Evolutionary conservation across 805 yeast species (phyloP).

Genomic region (Candida wancherniae): DNA sequence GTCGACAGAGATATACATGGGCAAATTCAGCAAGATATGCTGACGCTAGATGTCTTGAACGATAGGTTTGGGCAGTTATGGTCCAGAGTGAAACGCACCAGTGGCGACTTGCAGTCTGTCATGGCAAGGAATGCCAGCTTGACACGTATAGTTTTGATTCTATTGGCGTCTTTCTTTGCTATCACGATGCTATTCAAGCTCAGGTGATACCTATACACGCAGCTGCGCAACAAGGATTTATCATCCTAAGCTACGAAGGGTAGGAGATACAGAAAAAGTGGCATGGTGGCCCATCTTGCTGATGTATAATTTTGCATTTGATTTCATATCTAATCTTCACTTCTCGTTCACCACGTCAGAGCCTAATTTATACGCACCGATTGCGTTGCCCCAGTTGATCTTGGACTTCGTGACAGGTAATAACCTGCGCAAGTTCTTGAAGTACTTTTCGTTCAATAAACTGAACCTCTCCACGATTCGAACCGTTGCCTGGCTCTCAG

Average conservation of each 20-base stretch:
- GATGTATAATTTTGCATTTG: too few relatives aligned
- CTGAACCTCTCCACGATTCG: constrained; percentile 58
- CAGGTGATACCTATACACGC: too few relatives aligned
- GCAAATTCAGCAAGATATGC: constrained; percentile 35
- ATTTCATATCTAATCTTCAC: constrained; percentile 2
- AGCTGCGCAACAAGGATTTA: too few relatives aligned
- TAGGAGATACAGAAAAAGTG: too few relatives aligned
- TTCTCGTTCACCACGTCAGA: constrained; percentile 55
- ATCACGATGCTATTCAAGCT: constrained; percentile 38
- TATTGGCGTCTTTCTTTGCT: constrained; percentile 30
- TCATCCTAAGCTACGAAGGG: too few relatives aligned
- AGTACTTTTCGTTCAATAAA: constrained; percentile 70
- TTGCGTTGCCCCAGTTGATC: constrained; percentile 92
- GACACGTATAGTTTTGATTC: constrained; percentile 32
- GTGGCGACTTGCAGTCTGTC: constrained; percentile 36
- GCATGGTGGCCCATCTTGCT: too few relatives aligned
- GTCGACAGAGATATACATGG: constrained; percentile 41
- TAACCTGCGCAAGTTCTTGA: constrained; percentile 83
- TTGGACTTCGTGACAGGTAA: constrained; percentile 88
- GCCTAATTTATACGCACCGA: constrained; percentile 84
- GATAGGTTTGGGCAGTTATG: constrained; percentile 37
- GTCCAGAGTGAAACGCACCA: constrained; percentile 35
- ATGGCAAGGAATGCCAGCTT: constrained; percentile 40
- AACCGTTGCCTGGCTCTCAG: constrained; percentile 59
- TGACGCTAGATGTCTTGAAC: constrained; percentile 33